Conservation (phyloP, 805 yeast species). For the Yamadazyma phyllophila region DNA sequence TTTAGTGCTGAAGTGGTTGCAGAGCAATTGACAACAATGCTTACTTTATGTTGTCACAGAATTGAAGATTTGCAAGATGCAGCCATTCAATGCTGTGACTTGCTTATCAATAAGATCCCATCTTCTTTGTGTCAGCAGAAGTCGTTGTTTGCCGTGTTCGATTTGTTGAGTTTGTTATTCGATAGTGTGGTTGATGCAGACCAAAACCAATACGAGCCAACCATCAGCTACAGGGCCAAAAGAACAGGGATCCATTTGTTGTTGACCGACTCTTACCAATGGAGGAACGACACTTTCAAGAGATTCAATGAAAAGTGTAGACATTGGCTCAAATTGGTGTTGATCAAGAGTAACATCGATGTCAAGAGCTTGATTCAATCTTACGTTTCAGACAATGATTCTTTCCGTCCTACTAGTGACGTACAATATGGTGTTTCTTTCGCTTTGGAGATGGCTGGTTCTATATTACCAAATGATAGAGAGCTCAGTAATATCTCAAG, state of each 20-base stretch:
- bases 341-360: slow-evolving; percentile 65
- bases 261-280: slow-evolving; percentile 70
- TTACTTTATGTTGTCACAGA: slow-evolving; percentile 76
- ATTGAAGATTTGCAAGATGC: slow-evolving; percentile 70
- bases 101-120: slow-evolving; percentile 65
- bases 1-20: slow-evolving; percentile 60
- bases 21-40: slow-evolving; percentile 62
- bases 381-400: slow-evolving; percentile 56
- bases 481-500: slow-evolving; percentile 54
- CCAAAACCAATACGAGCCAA: slow-evolving; percentile 80
- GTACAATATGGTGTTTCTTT: slow-evolving; percentile 82
- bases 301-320: slow-evolving; percentile 57
- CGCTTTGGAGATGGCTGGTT: slow-evolving; percentile 86
- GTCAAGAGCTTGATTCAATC: slow-evolving; percentile 75
- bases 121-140: slow-evolving; percentile 72
- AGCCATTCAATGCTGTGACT: slow-evolving; percentile 75
- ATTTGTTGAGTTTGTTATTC: slow-evolving; percentile 72
- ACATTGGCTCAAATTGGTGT: slow-evolving; percentile 62
- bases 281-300: slow-evolving; percentile 70
- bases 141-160: slow-evolving; percentile 76
- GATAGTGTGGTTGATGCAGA: slow-evolving; percentile 83
- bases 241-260: slow-evolving; percentile 49
- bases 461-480: slow-evolving; percentile 62
- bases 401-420: slow-evolving; percentile 18
- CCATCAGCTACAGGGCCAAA: slow-evolving; percentile 54